phyloP scores from a whole-genome alignment of 192 early-diverging fungal species.

The Physocladia obscura region DNA sequence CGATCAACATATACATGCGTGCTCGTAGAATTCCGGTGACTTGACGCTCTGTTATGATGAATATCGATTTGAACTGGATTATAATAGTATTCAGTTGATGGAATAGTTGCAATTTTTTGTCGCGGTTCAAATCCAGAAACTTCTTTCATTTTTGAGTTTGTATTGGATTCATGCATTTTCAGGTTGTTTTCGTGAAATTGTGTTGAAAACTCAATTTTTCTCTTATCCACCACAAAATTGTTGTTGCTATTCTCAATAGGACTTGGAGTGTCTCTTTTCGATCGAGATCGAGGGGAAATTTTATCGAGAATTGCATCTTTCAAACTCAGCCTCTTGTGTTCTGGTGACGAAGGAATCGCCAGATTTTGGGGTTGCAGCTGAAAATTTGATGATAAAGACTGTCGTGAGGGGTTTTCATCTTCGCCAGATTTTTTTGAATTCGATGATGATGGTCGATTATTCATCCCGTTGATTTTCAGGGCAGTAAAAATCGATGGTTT shows the following conservation, averaged over 20 bases:
- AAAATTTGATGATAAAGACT: background rate
- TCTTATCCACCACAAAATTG: background rate
- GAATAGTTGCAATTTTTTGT: background rate
- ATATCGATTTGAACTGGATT: no score
- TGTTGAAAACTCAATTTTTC: background rate
- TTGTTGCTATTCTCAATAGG: background rate
- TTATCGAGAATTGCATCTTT: slow-evolving; percentile 8
- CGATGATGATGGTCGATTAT: background rate
- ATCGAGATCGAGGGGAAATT: slow-evolving; percentile 9
- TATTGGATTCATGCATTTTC: no score
- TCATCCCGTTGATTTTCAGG: slow-evolving; percentile 1
- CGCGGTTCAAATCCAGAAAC: no score
- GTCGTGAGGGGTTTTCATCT: background rate
- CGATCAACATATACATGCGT: slow-evolving; percentile 16
- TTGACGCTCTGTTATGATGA: no score
- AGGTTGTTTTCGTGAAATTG: background rate
- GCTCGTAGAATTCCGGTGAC: background rate
- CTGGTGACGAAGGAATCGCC: no score
- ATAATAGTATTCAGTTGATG: background rate
- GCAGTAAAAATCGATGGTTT: slow-evolving; percentile 7
- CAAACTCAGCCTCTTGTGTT: slow-evolving; percentile 5
- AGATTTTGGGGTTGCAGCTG: no score
- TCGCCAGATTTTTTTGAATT: slow-evolving; percentile 2
- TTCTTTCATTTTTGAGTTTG: no score
- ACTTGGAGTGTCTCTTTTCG: background rate